Evolutionary conservation across 2,329 filamentous ascomycete species (phyloP), one percentile per base, ranked within the genome.

Genomic region (Fulvia fulva): DNA sequence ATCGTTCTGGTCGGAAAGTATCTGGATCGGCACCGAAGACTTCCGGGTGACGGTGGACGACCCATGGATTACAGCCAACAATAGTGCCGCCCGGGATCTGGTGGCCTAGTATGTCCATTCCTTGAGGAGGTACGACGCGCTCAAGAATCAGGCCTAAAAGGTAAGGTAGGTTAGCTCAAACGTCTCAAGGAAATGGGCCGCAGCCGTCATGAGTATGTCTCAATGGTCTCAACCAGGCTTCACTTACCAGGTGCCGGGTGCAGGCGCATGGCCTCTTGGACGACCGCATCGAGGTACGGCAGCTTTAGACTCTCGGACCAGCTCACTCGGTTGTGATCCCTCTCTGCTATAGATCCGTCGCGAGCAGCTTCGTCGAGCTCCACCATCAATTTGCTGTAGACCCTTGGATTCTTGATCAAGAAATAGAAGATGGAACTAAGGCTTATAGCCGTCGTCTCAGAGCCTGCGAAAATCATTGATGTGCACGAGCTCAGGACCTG

Each of bases 191-290:
- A n/a, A n/a, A n/a, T n/a, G n/a, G n/a, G n/a, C n/a, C n/a, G n/a
- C n/a, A n/a, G n/a, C n/a, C n/a, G n/a, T n/a, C n/a, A n/a, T n/a
- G n/a, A n/a, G n/a, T n/a, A n/a, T n/a, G n/a, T n/a, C n/a, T n/a
- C n/a, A n/a, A n/a, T n/a, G n/a, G n/a, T n/a, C n/a, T n/a, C n/a
- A n/a, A n/a, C n/a, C n/a, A n/a, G n/a, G n/a, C n/a, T n/a, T n/a
- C n/a, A n/a, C n/a, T n/a, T n/a, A n/a, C n/a, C n/a, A n/a, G 87
- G 81, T 0, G 89, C 87, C 0, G 90, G 89, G 70, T 92, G 88
- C 65, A 91, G 70, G 12, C 89, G 83, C 76, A 92, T 89, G 4
- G 87, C 83, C 72, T 94, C 90, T 68, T 92, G 89, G 66, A 93
- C 81, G 56, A 85, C 86, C 3, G 89, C 89, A 67, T 91, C 87